Evolutionary conservation across 2,329 filamentous ascomycete genomes (phyloP), one percentile per base, ranked within the genome.

Genomic region (Clonostachys byssicola): DNA sequence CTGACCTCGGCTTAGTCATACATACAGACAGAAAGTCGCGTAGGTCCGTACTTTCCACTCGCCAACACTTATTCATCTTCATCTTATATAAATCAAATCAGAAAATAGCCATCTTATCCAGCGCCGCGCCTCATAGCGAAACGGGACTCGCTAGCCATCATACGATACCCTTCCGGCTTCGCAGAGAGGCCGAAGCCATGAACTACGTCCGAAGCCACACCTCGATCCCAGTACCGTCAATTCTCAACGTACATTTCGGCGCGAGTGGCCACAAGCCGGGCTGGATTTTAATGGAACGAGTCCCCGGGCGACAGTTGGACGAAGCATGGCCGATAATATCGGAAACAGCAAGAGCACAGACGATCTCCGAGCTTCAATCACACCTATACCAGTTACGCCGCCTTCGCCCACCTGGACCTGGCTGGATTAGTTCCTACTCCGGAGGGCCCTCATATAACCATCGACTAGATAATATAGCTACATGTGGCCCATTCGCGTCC

Each of bases 201-300:
- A 40, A 42, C 12, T 52, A 43, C 34, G 46, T 52, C n/a, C 40
- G 40, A 42, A 20, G 16, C 2, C 10, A 45, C n/a, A 47, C 44
- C 12, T 40, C 46, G 17, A 47, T 52, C 4, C 51, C 47, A 2
- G 23, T 52, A 5, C 48, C 49, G 4, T 23, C 39, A 9, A 43
- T 47, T 34, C 44, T 49, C 16, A 38, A 48, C 18, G 34, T 46
- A 9, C 45, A 47, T 40, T 20, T 51, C n/a, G 49, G 46, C 40
- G 51, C 42, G 16, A 13, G 16, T n/a, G 35, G 49, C 16, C 13
- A 42, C 17, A 18, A 51, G 9, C 43, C 34, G 6, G 43, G 47
- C 47, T 53, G 49, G 49, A 51, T 53, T n/a, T 45, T 49, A 20
- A 53, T 53, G 51, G 30, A 53, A 39, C 34, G 44, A 16, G 23